Evolutionary conservation across 2,329 filamentous ascomycete species (phyloP).

Genomic region (Cordyceps militaris): DNA sequence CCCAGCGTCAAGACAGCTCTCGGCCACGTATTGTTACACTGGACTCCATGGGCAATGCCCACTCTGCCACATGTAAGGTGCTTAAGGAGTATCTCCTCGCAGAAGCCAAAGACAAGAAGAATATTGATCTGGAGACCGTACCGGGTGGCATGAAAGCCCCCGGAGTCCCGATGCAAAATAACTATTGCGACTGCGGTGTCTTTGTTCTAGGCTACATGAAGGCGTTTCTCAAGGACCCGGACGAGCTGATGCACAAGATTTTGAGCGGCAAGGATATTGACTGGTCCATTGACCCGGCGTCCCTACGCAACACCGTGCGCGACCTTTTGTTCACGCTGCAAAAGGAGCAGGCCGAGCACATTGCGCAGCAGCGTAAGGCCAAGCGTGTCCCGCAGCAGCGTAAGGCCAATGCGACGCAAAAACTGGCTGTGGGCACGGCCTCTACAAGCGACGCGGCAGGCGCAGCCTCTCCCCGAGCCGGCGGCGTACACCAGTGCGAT

Average conservation of each 20-base stretch:
- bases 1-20: conserved; percentile 31
- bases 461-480: too few relatives aligned
- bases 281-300: conserved; percentile 49
- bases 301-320: conserved; percentile 60
- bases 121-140: conserved; percentile 31
- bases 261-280: conserved; percentile 48
- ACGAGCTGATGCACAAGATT: conserved; percentile 59
- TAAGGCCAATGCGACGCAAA: conserved; percentile 24
- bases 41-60: conserved; percentile 68
- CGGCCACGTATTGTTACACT: conserved; percentile 74
- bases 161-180: conserved; percentile 70
- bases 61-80: conserved; percentile 55
- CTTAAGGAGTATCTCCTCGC: conserved; percentile 70
- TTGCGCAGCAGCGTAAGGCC: conserved; percentile 32
- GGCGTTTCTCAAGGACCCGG: conserved; percentile 70
- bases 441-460: too few relatives aligned
- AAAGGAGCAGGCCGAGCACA: conserved; percentile 43
- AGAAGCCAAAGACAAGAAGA: conserved; percentile 61
- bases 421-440: too few relatives aligned
- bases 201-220: conserved; percentile 80
- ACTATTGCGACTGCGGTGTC: conserved; percentile 83
- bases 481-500: too few relatives aligned
- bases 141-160: conserved; percentile 58
- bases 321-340: conserved; percentile 58
- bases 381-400: conserved; percentile 32